These are phyloP conservation scores for Plasmodium gallinaceum DNA, from an alignment of 169 alveolate species.

Conservation along the genomic window DNA sequence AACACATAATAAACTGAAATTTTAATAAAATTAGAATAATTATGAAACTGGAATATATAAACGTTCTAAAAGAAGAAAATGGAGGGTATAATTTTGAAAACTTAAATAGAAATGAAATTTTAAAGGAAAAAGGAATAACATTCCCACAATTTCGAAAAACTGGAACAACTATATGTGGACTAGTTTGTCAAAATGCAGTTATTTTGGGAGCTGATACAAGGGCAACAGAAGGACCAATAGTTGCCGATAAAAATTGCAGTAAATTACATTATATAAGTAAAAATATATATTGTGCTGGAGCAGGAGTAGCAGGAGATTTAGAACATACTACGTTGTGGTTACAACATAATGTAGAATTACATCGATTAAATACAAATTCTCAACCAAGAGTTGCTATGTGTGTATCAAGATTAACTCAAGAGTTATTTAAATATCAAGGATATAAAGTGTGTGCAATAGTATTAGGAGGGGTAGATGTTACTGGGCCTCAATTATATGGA, in stretches of 20 bases:
- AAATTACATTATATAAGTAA: slow-evolving; percentile 97
- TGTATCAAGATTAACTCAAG: slow-evolving; percentile 90
- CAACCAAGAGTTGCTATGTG: slow-evolving; percentile 94
- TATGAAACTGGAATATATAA: slow-evolving; percentile 74
- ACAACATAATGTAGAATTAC: slow-evolving; percentile 92
- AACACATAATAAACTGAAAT: too few relatives aligned
- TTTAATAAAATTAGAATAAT: slow-evolving; percentile 5
- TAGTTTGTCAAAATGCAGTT: slow-evolving; percentile 95
- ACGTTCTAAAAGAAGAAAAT: slow-evolving; percentile 68
- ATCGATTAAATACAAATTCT: slow-evolving; percentile 92
- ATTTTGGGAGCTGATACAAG: slow-evolving; percentile 99
- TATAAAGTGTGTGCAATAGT: slow-evolving; percentile 97
- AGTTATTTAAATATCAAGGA: slow-evolving; percentile 95
- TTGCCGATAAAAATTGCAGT: slow-evolving; percentile 97
- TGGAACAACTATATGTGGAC: slow-evolving; percentile 99
- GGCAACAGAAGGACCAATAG: slow-evolving; percentile 90
- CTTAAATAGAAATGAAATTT: slow-evolving; percentile 71
- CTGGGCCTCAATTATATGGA: slow-evolving; percentile 95
- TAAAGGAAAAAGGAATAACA: slow-evolving; percentile 61
- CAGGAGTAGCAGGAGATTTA: slow-evolving; percentile 99
- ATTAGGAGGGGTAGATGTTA: slow-evolving; percentile 97
- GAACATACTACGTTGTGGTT: slow-evolving; percentile 95
- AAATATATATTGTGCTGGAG: slow-evolving; percentile 98
- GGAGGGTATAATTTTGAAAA: slow-evolving; percentile 77
- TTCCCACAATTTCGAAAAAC: slow-evolving; percentile 81